Conservation (phyloP, 257 asterid species). For the Verbascum thapsus region DNA sequence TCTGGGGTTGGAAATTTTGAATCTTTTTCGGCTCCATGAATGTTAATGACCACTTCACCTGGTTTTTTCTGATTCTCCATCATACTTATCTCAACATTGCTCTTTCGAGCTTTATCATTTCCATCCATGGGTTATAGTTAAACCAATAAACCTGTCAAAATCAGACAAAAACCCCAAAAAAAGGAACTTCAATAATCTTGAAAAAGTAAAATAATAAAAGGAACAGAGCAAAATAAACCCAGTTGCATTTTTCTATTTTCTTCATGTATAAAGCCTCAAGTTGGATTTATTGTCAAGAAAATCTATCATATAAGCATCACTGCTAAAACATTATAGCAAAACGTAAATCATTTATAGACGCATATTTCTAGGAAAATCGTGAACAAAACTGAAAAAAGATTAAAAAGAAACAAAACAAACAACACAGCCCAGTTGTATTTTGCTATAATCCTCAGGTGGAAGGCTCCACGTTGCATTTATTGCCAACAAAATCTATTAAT, state of each 20-base stretch:
- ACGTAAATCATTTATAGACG: too few species aligned
- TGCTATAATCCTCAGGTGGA: too few species aligned
- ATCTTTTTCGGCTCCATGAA: slow-evolving; percentile 54
- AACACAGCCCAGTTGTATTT: too few species aligned
- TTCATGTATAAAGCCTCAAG: neutral
- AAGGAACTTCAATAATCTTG: too few species aligned
- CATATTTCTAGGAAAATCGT: too few species aligned
- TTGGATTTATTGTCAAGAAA: neutral
- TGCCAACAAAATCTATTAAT: too few species aligned
- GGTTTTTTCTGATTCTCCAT: slow-evolving; percentile 49
- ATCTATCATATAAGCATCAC: slow-evolving; percentile 16
- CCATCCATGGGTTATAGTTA: slow-evolving; percentile 36
- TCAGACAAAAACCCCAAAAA: neutral
- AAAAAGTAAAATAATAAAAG: neutral
- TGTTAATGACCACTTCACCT: slow-evolving; percentile 49
- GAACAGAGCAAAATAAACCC: neutral
- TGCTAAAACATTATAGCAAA: neutral
- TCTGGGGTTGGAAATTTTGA: slow-evolving; percentile 34
- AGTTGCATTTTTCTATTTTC: slow-evolving; percentile 15
- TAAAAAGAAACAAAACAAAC: too few species aligned
- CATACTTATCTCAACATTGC: slow-evolving; percentile 57
- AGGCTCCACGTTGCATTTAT: too few species aligned
- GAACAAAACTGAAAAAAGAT: too few species aligned
- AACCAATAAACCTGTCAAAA: slow-evolving; percentile 33
- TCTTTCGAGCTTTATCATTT: slow-evolving; percentile 32